phyloP scores from a whole-genome alignment of 345 rosid species.

The Camelina neglecta region DNA sequence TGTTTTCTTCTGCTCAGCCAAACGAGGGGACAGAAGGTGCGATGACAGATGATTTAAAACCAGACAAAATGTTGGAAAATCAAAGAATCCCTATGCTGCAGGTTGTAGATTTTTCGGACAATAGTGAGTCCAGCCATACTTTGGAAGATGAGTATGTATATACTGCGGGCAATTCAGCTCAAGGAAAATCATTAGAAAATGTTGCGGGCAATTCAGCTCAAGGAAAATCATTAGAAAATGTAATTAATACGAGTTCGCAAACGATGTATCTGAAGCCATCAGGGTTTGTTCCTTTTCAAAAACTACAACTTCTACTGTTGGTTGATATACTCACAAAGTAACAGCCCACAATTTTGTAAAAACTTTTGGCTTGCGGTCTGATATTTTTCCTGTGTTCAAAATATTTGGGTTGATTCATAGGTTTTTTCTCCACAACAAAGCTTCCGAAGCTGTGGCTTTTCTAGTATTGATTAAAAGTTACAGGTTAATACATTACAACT shows the following conservation, averaged over 20 bases:
- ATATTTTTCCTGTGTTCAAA: no score
- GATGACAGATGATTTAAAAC: conserved; percentile 52
- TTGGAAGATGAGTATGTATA: conserved; percentile 47
- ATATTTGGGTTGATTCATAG: no score
- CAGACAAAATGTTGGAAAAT: conserved; percentile 48
- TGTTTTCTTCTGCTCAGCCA: conserved; percentile 62
- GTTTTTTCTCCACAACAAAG: no score
- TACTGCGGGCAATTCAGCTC: conserved; percentile 42
- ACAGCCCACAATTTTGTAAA: no score
- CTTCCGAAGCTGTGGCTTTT: not conserved
- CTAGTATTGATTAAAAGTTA: not conserved
- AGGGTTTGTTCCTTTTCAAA: no score
- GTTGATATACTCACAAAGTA: no score
- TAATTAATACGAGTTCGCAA: conserved; percentile 25
- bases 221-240: conserved; percentile 32
- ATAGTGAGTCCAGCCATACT: conserved; percentile 42
- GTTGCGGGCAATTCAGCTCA: conserved; percentile 42
- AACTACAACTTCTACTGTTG: no score
- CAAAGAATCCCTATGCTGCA: conserved; percentile 48
- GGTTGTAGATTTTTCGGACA: conserved; percentile 43
- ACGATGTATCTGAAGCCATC: conserved; percentile 23
- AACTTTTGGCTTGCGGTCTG: no score
- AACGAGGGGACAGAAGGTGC: conserved; percentile 59
- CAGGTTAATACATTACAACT: not conserved
- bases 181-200: conserved; percentile 34